Evolutionary conservation across 106 monocot species (phyloP).

Genomic region (Dendrobium huoshanense): DNA sequence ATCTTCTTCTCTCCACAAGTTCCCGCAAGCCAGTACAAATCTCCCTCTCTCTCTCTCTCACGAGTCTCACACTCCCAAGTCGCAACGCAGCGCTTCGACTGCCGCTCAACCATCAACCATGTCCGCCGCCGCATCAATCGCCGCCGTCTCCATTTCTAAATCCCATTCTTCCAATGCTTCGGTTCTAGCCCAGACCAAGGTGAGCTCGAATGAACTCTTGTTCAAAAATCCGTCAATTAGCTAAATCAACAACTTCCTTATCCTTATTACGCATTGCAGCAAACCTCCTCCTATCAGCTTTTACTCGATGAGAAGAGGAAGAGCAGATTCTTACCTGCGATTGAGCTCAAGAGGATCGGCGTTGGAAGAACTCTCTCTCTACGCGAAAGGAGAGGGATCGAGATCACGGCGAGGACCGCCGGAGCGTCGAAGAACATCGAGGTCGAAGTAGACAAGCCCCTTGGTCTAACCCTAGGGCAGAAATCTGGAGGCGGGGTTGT

Average conservation of each 20-base stretch:
- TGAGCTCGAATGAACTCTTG: background rate
- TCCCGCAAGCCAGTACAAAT: background rate
- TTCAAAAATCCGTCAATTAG: too few relatives aligned
- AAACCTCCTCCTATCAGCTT: conserved; percentile 42
- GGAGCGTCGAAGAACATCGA: conserved; percentile 77
- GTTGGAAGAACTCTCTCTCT: conserved; percentile 6
- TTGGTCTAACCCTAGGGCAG: conserved; percentile 82
- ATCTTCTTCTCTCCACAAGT: background rate
- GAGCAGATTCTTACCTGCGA: conserved; percentile 16
- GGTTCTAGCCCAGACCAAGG: conserved; percentile 16
- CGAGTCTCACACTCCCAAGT: too few relatives aligned
- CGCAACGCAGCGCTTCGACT: background rate
- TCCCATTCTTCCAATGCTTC: background rate
- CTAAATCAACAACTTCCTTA: background rate
- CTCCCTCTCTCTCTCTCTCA: background rate
- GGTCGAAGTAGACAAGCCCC: conserved; percentile 94
- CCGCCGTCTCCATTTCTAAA: conserved; percentile 16
- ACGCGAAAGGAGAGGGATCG: conserved; percentile 30
- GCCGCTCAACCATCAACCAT: conserved; percentile 16
- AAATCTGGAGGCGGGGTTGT: conserved; percentile 79
- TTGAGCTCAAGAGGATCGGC: conserved; percentile 10
- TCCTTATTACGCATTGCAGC: conserved; percentile 24
- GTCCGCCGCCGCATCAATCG: conserved; percentile 14
- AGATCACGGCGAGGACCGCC: conserved; percentile 64
- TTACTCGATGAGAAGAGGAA: conserved; percentile 32